Base-by-base conservation (phyloP, 495 filamentous ascomycete species). In the Xylaria curta region DNA sequence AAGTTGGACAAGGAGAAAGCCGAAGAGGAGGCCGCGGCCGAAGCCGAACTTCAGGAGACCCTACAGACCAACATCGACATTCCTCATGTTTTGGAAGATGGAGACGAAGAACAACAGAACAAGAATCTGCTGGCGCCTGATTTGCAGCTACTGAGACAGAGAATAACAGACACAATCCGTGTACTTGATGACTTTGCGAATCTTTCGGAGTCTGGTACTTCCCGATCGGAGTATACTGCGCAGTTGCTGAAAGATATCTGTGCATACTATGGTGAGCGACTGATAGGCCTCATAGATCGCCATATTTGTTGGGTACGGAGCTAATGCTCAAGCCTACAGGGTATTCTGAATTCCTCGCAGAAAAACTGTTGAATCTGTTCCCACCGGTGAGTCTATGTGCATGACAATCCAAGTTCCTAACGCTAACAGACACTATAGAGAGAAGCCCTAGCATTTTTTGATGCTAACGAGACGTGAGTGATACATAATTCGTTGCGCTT, bases 391-490 rank as follows among this genome's bases (percentile, higher is more conserved):
- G 69, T 38, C 31, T n/a, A 17, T 4, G n/a, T 19, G 3, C 17
- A 28, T 42, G 2, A n/a, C 6, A n/a, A 2, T 59, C n/a, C 7
- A 6, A 31, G 17, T 49, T 26, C 24, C n/a, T 4, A 21, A 12
- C n/a, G 8, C 69, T 71, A 38, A 71, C 47, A 6, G 12, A 56
- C 5, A 2, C 8, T 5, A 12, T 31, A 71, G 69, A 90, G 91
- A 76, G 97, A 99, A 82, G 97, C 96, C 0, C 97, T 99, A 71
- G 94, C 94, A 8, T 99, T 99, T 82, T 99, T 99, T 82, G 96
- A 99, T 81, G 95, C 95, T 56, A 99, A 99, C 88, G 96, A 99
- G 82, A 94, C 92, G 28, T 71, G 46, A 71, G 69, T 65, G 12
- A 46, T 49, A 53, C 12, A 19, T 9, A 15, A 21, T 13, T 13